phyloP scores from a whole-genome alignment of 169 alveolate genomes.

The Plasmodium knowlesi region DNA sequence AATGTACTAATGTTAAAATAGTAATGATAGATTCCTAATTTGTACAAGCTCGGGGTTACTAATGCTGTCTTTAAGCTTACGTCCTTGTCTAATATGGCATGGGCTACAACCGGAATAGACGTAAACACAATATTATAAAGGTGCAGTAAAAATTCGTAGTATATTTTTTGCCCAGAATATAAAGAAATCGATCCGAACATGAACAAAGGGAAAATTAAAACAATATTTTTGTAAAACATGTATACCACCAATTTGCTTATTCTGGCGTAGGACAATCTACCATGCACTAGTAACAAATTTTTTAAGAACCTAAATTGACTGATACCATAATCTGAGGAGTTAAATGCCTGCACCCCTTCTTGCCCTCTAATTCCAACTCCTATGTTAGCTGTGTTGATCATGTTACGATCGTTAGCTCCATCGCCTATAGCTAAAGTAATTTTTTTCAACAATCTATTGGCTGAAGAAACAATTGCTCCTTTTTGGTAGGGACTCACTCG shows the following conservation, averaged over 20 bases:
- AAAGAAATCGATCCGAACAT: constrained; percentile 92
- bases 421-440: constrained; percentile 96
- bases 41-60: constrained; percentile 83
- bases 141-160: constrained; percentile 94
- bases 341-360: constrained; percentile 97
- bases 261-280: constrained; percentile 94
- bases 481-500: constrained; percentile 82
- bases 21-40: constrained; percentile 82
- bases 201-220: constrained; percentile 94
- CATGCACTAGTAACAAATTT: constrained; percentile 90
- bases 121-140: constrained; percentile 96
- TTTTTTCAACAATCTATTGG: constrained; percentile 82
- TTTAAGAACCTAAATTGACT: constrained; percentile 89
- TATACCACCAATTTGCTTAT: constrained; percentile 94
- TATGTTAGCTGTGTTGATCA: constrained; percentile 98
- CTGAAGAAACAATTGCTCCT: constrained; percentile 89
- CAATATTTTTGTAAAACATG: constrained; percentile 97
- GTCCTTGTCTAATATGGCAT: constrained; percentile 87
- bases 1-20: constrained; percentile 81
- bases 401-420: constrained; percentile 99
- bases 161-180: constrained; percentile 95
- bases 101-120: constrained; percentile 91
- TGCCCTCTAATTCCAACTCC: constrained; percentile 98
- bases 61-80: constrained; percentile 78
- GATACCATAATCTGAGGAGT: constrained; percentile 92